phyloP scores from a whole-genome alignment of 1,284 basidiomycete species.

The Limonomyces culmigenus region DNA sequence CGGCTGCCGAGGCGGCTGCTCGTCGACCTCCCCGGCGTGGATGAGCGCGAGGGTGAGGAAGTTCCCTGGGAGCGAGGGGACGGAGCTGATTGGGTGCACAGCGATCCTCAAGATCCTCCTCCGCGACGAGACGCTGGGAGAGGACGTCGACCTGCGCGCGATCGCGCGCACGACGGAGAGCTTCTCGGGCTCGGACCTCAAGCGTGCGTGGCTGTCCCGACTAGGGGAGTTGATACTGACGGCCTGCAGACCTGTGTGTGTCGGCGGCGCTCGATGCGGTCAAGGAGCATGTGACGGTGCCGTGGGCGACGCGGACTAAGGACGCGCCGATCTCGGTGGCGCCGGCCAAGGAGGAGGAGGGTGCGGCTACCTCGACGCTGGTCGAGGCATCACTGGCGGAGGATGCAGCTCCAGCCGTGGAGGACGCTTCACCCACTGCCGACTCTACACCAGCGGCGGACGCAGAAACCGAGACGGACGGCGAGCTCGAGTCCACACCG shows the following conservation, averaged over 20 bases:
- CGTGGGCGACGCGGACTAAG: conserved; percentile 36
- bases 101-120: conserved; percentile 77
- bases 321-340: no score
- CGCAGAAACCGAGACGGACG: background rate
- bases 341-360: background rate
- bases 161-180: conserved; percentile 66
- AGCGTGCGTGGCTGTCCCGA: conserved; percentile 40
- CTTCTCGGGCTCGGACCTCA: conserved; percentile 88
- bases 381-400: background rate
- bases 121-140: conserved; percentile 53
- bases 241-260: conserved; percentile 63
- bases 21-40: conserved; percentile 71
- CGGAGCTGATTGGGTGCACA: conserved; percentile 13
- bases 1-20: conserved; percentile 70
- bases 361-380: background rate
- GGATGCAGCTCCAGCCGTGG: background rate
- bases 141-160: conserved; percentile 45
- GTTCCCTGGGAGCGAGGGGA: no score
- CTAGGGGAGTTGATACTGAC: background rate
- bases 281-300: conserved; percentile 66
- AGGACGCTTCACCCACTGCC: conserved; percentile 5
- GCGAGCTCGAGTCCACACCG: background rate
- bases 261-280: conserved; percentile 78
- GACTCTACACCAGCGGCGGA: background rate
- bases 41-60: conserved; percentile 75